Conservation (phyloP, 768 basidiomycete species). For the Kwoniella dejecticola region DNA sequence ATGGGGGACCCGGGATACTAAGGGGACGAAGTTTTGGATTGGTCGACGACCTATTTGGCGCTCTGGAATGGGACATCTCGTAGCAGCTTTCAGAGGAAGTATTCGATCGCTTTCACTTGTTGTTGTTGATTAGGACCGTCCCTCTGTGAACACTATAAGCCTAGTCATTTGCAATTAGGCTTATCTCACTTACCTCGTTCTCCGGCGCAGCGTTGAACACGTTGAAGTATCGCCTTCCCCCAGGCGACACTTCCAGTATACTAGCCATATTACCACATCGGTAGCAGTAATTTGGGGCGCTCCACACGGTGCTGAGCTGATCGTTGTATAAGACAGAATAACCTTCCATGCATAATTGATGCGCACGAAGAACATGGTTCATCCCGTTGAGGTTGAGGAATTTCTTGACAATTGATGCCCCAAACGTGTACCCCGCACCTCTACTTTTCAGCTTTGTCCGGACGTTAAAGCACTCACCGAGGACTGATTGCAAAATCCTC, state of each 20-base stretch:
- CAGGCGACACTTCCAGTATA: constrained; percentile 92
- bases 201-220: constrained; percentile 99
- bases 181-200: constrained; percentile 67
- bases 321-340: constrained; percentile 96
- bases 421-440: constrained; percentile 98
- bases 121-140: constrained; percentile 54
- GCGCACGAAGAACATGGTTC: constrained; percentile 95
- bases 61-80: constrained; percentile 35
- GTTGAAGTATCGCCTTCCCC: constrained; percentile 84
- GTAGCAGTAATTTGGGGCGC: constrained; percentile 98
- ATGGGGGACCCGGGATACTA: constrained; percentile 33
- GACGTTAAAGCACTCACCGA: constrained; percentile 63
- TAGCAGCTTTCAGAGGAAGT: constrained; percentile 38
- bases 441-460: constrained; percentile 57
- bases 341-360: constrained; percentile 99
- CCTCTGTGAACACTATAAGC: constrained; percentile 37
- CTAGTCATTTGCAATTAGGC: too few relatives aligned
- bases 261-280: constrained; percentile 96
- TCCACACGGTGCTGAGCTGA: constrained; percentile 96
- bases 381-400: constrained; percentile 94
- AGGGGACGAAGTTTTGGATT: constrained; percentile 39
- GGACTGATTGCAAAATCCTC: constrained; percentile 99
- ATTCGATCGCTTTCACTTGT: constrained; percentile 49
- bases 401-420: constrained; percentile 95
- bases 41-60: constrained; percentile 42